A percentile compares a stretch with the other conserved stretches of the same genome.
These are phyloP conservation scores for Blastobotrys ciferrii DNA, from an alignment of 1,139 yeast genomes.

Conservation along the genomic window DNA sequence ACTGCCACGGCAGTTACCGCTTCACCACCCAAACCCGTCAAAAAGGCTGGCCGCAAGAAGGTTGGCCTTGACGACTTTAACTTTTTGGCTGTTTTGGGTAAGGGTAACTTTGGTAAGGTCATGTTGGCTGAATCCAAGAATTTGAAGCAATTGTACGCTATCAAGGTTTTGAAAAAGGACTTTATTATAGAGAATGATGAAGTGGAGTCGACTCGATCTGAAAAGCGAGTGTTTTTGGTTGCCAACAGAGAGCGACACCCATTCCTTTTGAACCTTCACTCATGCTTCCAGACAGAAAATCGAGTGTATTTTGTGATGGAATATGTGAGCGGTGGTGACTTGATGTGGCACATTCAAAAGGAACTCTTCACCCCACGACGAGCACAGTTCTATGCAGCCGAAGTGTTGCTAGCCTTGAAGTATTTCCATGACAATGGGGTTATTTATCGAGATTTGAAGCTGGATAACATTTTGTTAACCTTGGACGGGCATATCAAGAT, in stretches of 20 bases:
- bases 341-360: conserved; percentile 98
- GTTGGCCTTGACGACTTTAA: conserved; percentile 94
- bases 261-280: conserved; percentile 82
- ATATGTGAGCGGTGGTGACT: conserved; percentile 94
- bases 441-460: conserved; percentile 91
- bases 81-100: conserved; percentile 90
- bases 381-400: conserved; percentile 97
- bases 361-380: conserved; percentile 83
- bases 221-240: conserved; percentile 84
- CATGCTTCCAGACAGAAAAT: conserved; percentile 97
- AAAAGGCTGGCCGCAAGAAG: conserved; percentile 43
- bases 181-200: conserved; percentile 94
- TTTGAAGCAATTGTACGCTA: conserved; percentile 72
- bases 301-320: conserved; percentile 98
- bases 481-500: conserved; percentile 93
- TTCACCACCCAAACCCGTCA: conserved; percentile 10
- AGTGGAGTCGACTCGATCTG: conserved; percentile 91
- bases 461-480: conserved; percentile 87
- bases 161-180: conserved; percentile 92
- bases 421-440: conserved; percentile 95
- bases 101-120: conserved; percentile 97
- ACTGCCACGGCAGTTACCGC: conserved; percentile 4
- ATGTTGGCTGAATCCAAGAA: conserved; percentile 93
- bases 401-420: conserved; percentile 84
- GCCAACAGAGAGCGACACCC: conserved; percentile 94